Conservation (phyloP, 2,329 filamentous ascomycete species). For the Gaeumannomyces tritici region DNA sequence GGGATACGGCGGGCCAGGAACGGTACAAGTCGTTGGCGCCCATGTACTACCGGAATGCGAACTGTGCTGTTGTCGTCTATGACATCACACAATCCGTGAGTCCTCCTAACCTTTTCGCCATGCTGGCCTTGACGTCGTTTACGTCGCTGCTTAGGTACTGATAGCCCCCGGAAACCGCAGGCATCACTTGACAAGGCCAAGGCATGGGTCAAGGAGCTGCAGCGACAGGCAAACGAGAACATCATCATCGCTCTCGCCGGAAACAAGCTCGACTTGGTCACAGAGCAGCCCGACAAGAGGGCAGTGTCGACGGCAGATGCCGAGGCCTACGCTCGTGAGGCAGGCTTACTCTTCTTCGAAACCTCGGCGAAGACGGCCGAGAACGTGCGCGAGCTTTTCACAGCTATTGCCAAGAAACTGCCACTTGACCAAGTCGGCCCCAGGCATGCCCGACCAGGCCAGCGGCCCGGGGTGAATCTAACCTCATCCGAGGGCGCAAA, state of each 20-base stretch:
- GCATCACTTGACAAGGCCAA: constrained; percentile 97
- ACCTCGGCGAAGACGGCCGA: constrained; percentile 96
- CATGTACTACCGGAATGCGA: constrained; percentile 99
- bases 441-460: constrained; percentile 63
- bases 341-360: constrained; percentile 93
- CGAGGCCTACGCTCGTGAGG: constrained; percentile 89
- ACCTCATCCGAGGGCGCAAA: constrained; percentile 43
- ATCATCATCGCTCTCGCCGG: constrained; percentile 97
- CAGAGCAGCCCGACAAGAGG: constrained; percentile 89
- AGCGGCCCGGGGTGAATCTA: constrained; percentile 49
- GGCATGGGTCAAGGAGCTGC: constrained; percentile 97
- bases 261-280: constrained; percentile 95
- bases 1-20: constrained; percentile 97
- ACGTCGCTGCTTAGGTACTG: neutral
- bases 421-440: constrained; percentile 94
- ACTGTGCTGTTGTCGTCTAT: constrained; percentile 98
- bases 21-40: constrained; percentile 97
- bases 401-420: constrained; percentile 94
- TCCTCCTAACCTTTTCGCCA: constrained; percentile 9
- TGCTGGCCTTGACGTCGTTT: constrained; percentile 3
- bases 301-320: constrained; percentile 83
- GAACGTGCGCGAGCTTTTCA: constrained; percentile 93
- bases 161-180: constrained; percentile 33
- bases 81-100: constrained; percentile 98
- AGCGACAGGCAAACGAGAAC: constrained; percentile 98